These are phyloP conservation scores for Diutina sp. DNA, from an alignment of 1,139 yeast genomes.

Conservation along the genomic window DNA sequence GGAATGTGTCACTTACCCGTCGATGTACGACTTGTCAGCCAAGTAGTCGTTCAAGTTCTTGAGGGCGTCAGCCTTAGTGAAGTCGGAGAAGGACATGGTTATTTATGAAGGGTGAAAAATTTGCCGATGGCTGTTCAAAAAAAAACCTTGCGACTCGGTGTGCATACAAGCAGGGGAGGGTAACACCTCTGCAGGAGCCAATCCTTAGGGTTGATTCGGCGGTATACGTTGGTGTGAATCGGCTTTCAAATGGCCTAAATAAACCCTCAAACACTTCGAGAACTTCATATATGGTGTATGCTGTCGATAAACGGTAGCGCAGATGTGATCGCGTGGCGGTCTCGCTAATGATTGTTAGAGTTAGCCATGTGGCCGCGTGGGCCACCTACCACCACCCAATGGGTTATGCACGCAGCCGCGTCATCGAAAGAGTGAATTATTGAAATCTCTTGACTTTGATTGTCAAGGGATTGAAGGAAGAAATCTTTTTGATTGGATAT, in stretches of 20 bases:
- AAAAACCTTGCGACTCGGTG: background rate
- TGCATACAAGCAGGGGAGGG: background rate
- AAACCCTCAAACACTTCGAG: too few species aligned
- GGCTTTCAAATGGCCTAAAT: too few species aligned
- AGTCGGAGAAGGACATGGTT: slow-evolving; percentile 63
- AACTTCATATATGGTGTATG: too few species aligned
- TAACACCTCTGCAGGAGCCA: background rate
- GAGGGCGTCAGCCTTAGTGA: slow-evolving; percentile 71
- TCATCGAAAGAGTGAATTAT: background rate
- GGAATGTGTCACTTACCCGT: slow-evolving; percentile 56
- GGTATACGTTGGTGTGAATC: too few species aligned
- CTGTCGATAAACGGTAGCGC: too few species aligned
- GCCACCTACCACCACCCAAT: background rate
- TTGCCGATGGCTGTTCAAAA: background rate
- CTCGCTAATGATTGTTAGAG: too few species aligned
- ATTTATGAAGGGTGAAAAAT: slow-evolving; percentile 4
- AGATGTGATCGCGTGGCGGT: too few species aligned
- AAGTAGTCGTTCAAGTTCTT: slow-evolving; percentile 77
- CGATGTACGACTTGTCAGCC: slow-evolving; percentile 86
- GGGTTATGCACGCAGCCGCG: background rate
- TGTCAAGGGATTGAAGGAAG: too few species aligned
- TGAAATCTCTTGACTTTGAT: too few species aligned
- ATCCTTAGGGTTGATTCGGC: background rate
- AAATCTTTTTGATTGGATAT: too few species aligned
- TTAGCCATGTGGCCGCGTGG: background rate